Conservation (phyloP, 1,284 basidiomycete species). For the Cystobasidiaceae sp. region DNA sequence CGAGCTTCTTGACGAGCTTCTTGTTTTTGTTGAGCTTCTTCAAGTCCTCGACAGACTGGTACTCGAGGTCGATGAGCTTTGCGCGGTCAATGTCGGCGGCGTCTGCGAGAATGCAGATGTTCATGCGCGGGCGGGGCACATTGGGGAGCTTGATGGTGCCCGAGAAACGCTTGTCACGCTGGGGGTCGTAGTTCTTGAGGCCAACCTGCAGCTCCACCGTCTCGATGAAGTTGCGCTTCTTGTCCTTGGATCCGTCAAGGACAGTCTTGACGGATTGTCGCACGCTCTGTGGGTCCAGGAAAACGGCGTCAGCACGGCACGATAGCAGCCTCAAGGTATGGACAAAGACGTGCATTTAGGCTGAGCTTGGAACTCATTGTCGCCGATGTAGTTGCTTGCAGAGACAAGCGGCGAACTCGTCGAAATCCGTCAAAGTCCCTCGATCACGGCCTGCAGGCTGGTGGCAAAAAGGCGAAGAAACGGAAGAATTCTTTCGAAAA, state of each 20-base stretch:
- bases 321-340: too few species aligned
- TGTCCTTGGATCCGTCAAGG: conserved; percentile 71
- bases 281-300: conserved; percentile 65
- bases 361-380: too few species aligned
- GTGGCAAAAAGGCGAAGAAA: too few species aligned
- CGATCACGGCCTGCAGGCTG: too few species aligned
- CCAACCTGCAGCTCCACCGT: conserved; percentile 64
- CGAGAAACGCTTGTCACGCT: conserved; percentile 93
- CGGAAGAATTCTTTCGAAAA: too few species aligned
- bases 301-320: neutral
- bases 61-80: conserved; percentile 93
- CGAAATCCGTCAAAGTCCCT: too few species aligned
- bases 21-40: conserved; percentile 99
- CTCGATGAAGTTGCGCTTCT: conserved; percentile 82
- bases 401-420: too few species aligned
- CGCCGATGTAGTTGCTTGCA: too few species aligned
- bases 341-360: too few species aligned
- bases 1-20: conserved; percentile 98
- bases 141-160: conserved; percentile 97
- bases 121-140: conserved; percentile 97
- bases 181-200: conserved; percentile 93
- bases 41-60: conserved; percentile 97
- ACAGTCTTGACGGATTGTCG: conserved; percentile 88
- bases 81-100: conserved; percentile 98
- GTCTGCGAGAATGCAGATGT: conserved; percentile 98